Conservation (phyloP, 225 moss, liverwort and hornwort species). For the Bryum argenteum region DNA sequence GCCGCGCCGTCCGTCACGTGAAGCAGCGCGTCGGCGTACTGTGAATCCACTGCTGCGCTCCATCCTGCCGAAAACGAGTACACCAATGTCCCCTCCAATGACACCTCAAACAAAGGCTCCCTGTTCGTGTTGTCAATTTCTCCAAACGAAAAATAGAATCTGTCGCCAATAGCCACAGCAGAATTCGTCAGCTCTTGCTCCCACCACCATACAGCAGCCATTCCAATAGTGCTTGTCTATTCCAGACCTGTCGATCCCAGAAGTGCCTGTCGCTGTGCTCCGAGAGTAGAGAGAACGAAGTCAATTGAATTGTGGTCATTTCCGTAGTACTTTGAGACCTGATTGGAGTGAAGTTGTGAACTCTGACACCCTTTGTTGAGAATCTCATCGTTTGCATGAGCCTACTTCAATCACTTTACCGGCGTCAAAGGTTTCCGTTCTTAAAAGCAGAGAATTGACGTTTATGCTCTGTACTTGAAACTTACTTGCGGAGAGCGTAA, state of each 20-base stretch:
- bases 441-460: not conserved
- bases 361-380: not conserved
- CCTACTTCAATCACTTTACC: not conserved
- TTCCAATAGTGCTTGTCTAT: not conserved
- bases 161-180: constrained; percentile 22
- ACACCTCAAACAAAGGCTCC: constrained; percentile 80
- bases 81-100: constrained; percentile 85
- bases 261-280: no score
- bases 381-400: not conserved
- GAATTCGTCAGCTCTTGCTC: not conserved
- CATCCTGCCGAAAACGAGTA: constrained; percentile 76
- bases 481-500: not conserved
- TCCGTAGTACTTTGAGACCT: no score
- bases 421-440: not conserved
- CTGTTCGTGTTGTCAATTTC: constrained; percentile 31
- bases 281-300: no score
- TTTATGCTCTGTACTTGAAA: no score
- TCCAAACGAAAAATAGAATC: constrained; percentile 43
- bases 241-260: not conserved
- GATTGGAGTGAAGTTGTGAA: no score
- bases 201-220: not conserved
- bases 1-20: constrained; percentile 77
- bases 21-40: constrained; percentile 69
- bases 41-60: constrained; percentile 42
- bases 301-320: no score